Percentiles rank a stretch among this genome's conserved stretches.
Evolutionary conservation across 257 asterid genomes (phyloP).

Genomic region (Anisodus tanguticus): DNA sequence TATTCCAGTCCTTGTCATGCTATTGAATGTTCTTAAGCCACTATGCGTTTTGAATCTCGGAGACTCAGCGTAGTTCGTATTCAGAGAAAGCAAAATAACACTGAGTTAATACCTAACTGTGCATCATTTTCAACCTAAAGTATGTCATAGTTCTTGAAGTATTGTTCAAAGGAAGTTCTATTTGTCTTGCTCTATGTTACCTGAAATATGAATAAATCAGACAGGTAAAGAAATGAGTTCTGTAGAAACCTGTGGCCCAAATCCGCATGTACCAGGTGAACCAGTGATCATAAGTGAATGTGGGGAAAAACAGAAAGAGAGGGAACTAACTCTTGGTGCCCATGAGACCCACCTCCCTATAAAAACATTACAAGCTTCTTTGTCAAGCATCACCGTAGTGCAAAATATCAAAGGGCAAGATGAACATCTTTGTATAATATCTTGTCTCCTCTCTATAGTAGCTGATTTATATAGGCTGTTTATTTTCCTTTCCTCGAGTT

Average conservation of each 20-base stretch:
- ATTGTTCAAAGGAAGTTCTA: not conserved
- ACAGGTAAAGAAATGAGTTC: conserved; percentile 1
- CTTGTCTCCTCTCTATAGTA: conserved; percentile 5
- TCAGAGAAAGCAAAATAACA: conserved; percentile 18
- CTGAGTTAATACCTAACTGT: not conserved
- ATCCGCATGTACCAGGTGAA: not conserved
- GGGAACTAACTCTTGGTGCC: not conserved
- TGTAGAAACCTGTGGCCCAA: not conserved
- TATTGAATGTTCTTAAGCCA: not conserved
- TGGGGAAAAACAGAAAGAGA: not conserved
- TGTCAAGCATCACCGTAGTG: not conserved
- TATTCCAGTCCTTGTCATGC: conserved; percentile 21
- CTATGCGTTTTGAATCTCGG: not conserved
- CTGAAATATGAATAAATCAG: not conserved
- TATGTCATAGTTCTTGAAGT: not conserved
- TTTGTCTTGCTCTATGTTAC: conserved; percentile 8
- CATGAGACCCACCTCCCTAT: not conserved
- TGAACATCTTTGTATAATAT: not conserved
- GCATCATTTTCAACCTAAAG: conserved; percentile 1
- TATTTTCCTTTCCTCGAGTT: not conserved
- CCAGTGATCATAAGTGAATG: not conserved
- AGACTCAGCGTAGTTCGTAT: not conserved
- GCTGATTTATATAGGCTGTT: not conserved
- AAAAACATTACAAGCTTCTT: not conserved
- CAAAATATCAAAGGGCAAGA: conserved; percentile 15